Evolutionary conservation across 1,284 basidiomycete species (phyloP), one percentile per base, ranked within the genome.

Genomic region (Athelia sp.): DNA sequence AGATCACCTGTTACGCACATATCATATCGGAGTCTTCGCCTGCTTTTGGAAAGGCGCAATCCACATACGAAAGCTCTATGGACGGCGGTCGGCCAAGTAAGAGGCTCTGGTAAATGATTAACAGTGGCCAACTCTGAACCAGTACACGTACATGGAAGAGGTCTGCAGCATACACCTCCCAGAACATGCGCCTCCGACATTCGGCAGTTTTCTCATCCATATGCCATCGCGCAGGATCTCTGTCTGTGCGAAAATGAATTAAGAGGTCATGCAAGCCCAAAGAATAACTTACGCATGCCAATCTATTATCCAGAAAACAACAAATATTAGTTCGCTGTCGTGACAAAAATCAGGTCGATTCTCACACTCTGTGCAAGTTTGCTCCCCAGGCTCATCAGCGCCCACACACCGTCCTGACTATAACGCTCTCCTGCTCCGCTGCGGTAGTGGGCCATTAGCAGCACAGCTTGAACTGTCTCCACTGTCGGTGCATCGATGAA

Each of bases 361-460:
- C 75, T 47, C 53, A 77, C 74, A 58, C 73, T 75, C 55, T 76
- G 75, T 6, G 73, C 71, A 35, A 76, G 51, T 58, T 78, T 78
- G 15, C 71, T 66, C 13, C 75, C 72, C 24, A 76, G 62, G 52
- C 73, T 70, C 70, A 75, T 74, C 3, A 73, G 56, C 48, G 68
- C 73, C 75, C 75, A 76, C 65, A 74, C 75, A 48, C 72, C 73
- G 53, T 76, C 72, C 43, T 74, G 64, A 1, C 72, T 67, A 50
- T 75, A 75, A 52, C 69, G 71, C 58, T 70, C 72, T 26, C 70
- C 73, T 4, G 67, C 72, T 15, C 71, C 60, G 48, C 62, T 72
- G 62, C 78, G 67, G 67, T 75, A 82, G 1, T 73, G 74, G 1
- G 76, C 75, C 77, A 81, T 78, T 24, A 80, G 55, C 0, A 74